Conservation (phyloP, 345 rosid species). For the Pugionium cornutum region DNA sequence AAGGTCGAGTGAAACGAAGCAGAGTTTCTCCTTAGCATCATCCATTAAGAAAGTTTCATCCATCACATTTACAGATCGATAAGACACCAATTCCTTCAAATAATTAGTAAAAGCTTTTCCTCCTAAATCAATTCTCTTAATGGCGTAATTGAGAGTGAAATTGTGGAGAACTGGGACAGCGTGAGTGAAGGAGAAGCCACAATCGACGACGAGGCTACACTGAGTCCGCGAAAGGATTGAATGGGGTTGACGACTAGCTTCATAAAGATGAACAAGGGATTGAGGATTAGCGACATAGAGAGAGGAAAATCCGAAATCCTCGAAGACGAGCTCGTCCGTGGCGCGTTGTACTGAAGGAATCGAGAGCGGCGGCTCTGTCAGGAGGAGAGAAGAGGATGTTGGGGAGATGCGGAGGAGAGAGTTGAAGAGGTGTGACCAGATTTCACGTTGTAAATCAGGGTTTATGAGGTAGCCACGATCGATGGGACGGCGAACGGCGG, state of each 20-base stretch:
- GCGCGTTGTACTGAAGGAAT: constrained; percentile 76
- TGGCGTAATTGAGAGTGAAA: constrained; percentile 67
- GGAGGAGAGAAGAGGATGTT: constrained; percentile 64
- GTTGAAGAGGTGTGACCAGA: constrained; percentile 79
- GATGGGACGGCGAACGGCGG: constrained; percentile 88
- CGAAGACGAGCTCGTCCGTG: constrained; percentile 88
- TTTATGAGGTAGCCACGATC: constrained; percentile 94
- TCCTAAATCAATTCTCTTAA: constrained; percentile 80
- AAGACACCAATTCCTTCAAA: constrained; percentile 83
- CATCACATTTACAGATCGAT: constrained; percentile 75
- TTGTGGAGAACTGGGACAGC: constrained; percentile 81
- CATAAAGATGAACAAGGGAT: constrained; percentile 78
- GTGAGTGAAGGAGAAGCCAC: constrained; percentile 90
- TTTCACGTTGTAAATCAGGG: constrained; percentile 83
- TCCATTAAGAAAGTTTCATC: constrained; percentile 84
- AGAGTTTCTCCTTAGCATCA: constrained; percentile 92
- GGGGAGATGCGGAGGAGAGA: constrained; percentile 63
- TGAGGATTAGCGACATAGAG: constrained; percentile 69
- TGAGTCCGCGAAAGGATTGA: constrained; percentile 61
- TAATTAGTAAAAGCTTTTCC: constrained; percentile 93
- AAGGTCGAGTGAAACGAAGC: constrained; percentile 83
- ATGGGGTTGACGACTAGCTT: constrained; percentile 64
- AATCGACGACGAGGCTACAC: constrained; percentile 84
- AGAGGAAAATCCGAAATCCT: constrained; percentile 77
- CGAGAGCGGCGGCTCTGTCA: constrained; percentile 72